Evolutionary conservation across 169 alveolate species (phyloP).

Genomic region (Plasmodium chabaudi): DNA sequence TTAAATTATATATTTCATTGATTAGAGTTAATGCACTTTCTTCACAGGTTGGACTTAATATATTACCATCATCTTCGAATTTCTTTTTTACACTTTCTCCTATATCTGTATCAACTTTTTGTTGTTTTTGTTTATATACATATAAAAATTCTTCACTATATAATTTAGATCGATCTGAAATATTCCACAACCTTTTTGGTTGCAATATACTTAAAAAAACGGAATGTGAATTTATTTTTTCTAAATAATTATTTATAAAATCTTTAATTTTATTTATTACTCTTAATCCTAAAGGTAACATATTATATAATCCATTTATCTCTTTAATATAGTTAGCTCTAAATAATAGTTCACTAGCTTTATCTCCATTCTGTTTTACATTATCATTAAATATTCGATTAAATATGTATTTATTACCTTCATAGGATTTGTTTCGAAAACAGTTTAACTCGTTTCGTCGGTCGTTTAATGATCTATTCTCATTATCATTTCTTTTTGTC

Average conservation of each 20-base stretch:
- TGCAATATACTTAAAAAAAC: slow-evolving; percentile 46
- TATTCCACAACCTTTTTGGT: slow-evolving; percentile 57
- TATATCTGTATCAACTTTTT: slow-evolving; percentile 7
- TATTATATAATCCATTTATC: slow-evolving; percentile 38
- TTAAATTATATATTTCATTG: slow-evolving; percentile 49
- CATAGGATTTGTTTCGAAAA: slow-evolving; percentile 16
- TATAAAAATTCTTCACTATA: slow-evolving; percentile 70
- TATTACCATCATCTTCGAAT: slow-evolving; percentile 61
- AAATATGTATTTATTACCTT: slow-evolving; percentile 40
- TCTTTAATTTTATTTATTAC: slow-evolving; percentile 37
- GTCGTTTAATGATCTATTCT: background rate
- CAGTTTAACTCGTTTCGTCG: background rate
- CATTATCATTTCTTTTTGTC: background rate
- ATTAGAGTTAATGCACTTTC: slow-evolving; percentile 29
- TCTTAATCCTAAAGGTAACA: slow-evolving; percentile 42
- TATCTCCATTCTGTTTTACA: slow-evolving; percentile 50
- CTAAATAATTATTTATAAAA: slow-evolving; percentile 26
- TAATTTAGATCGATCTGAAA: slow-evolving; percentile 44
- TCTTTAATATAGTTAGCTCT: slow-evolving; percentile 61
- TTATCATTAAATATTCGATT: slow-evolving; percentile 41
- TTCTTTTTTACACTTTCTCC: slow-evolving; percentile 15
- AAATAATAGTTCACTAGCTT: slow-evolving; percentile 43
- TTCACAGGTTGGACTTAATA: slow-evolving; percentile 72
- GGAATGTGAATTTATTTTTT: slow-evolving; percentile 42
- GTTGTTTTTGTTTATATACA: slow-evolving; percentile 51